phyloP scores from a whole-genome alignment of 768 basidiomycete species.

The Boletales sp. region DNA sequence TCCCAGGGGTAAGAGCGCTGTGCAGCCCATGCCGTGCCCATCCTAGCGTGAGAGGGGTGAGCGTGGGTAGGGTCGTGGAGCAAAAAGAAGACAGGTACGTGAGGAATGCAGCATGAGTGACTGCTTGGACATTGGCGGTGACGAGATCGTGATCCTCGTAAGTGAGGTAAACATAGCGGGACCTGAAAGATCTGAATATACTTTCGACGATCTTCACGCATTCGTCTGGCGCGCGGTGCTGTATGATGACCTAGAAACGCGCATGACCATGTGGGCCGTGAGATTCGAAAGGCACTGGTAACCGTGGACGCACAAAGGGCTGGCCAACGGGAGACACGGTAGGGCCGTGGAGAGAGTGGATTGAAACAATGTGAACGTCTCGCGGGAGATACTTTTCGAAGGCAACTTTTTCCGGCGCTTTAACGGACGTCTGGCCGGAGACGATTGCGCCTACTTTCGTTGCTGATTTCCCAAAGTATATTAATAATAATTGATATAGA shows the following conservation, averaged over 20 bases:
- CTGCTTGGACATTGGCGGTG: constrained; percentile 97
- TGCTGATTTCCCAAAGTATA: constrained; percentile 40
- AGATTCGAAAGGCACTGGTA: neutral
- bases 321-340: constrained; percentile 85
- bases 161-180: constrained; percentile 87
- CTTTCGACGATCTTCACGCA: constrained; percentile 75
- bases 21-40: constrained; percentile 95
- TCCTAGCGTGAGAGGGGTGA: constrained; percentile 46
- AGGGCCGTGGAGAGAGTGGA: constrained; percentile 94
- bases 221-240: constrained; percentile 75
- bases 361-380: constrained; percentile 87
- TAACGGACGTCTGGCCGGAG: constrained; percentile 94
- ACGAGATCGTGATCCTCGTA: constrained; percentile 96
- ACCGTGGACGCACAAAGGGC: constrained; percentile 62
- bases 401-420: constrained; percentile 86
- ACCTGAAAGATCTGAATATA: constrained; percentile 74
- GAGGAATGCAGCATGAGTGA: constrained; percentile 96
- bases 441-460: constrained; percentile 92
- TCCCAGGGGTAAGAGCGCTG: constrained; percentile 90
- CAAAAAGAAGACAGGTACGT: constrained; percentile 49
- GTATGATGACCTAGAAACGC: constrained; percentile 71
- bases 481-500: neutral
- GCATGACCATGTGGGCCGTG: neutral
- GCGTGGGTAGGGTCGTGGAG: neutral
- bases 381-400: constrained; percentile 85